Base-by-base conservation (phyloP, 306 rosid genomes). In the Rubus idaeus region DNA sequence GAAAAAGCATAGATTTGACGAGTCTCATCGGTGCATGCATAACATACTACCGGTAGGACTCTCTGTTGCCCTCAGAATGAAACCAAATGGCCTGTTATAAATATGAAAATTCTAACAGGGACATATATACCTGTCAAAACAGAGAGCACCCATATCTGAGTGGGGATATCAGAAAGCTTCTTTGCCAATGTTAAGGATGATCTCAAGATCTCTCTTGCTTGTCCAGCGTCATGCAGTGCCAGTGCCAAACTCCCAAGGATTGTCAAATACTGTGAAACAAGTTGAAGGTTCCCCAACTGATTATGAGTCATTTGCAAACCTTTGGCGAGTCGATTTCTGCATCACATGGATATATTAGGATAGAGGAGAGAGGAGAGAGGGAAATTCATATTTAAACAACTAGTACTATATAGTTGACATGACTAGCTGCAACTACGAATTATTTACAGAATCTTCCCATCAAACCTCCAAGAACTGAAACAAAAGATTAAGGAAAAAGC, bases 71-170 rank as follows among this genome's bases (percentile, higher is more conserved):
- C 7, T 44, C 30, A 57, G 37, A 80, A 75, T 71, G 58, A 66
- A 56, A 42, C 37, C 1, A 45, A 46, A 30, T 26, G 23, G n/a
- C 18, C 23, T 4, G 57, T 66, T 44, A 51, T 8, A 30, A 16
- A 80, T 73, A 46, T 26, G 61, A 75, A 64, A 44, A 18, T 45
- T 18, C 13, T 17, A 52, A 53, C 18, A 16, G 66, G 74, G 79
- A 67, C 50, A 66, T 57, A 83, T 62, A 77, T 86, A 95, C 97
- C 88, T 49, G 98, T 90, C 87, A 95, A 82, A 76, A 90, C 93
- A 76, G 98, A 90, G 68, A 95, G 96, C 80, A 95, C 97, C 97
- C 96, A 89, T 60, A 92, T 90, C 89, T 95, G 97, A 70, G 98
- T 86, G 64, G 98, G 98, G 83, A 89, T 80, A 80, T 95, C 98